phyloP scores from a whole-genome alignment of 2,329 filamentous ascomycete genomes.

The Xylariaceae sp. region DNA sequence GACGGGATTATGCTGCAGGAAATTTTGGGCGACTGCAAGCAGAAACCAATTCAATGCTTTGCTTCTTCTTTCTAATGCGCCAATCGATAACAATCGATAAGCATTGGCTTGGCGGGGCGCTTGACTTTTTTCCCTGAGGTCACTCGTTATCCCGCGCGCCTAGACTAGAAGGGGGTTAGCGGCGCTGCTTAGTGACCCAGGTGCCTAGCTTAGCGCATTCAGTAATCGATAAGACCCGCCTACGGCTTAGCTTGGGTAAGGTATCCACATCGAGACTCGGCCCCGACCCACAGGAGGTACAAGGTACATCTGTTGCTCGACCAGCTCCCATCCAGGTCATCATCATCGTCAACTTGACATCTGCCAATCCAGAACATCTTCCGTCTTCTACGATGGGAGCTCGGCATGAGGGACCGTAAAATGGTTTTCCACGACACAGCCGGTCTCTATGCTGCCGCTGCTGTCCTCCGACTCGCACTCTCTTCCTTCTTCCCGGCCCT shows the following conservation, averaged over 20 bases:
- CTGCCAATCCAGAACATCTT: slow-evolving; percentile 7
- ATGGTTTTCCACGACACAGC: slow-evolving; percentile 42
- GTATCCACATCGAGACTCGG: neutral
- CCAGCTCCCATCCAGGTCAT: neutral
- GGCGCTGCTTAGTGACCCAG: neutral
- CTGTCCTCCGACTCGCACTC: slow-evolving; percentile 71
- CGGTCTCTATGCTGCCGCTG: slow-evolving; percentile 69
- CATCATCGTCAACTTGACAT: neutral
- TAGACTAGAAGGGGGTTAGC: neutral
- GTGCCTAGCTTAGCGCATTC: neutral
- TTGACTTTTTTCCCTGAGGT: slow-evolving; percentile 22
- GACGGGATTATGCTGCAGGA: slow-evolving; percentile 9
- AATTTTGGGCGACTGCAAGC: slow-evolving; percentile 14
- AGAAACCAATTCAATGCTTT: neutral
- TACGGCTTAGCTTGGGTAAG: neutral
- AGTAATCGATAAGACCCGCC: slow-evolving; percentile 12
- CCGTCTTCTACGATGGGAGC: slow-evolving; percentile 28
- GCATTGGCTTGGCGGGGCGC: slow-evolving; percentile 22
- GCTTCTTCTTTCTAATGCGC: neutral
- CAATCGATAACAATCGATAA: slow-evolving; percentile 16
- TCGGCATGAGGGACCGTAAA: slow-evolving; percentile 32
- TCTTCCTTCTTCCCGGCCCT: slow-evolving; percentile 77
- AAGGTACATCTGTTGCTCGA: neutral
- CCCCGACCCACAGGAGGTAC: neutral
- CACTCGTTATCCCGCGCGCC: neutral